Percentiles rank a stretch among this genome's conserved stretches.
Evolutionary conservation across 805 yeast species (phyloP).

Genomic region (Saturnispora gosingensis): DNA sequence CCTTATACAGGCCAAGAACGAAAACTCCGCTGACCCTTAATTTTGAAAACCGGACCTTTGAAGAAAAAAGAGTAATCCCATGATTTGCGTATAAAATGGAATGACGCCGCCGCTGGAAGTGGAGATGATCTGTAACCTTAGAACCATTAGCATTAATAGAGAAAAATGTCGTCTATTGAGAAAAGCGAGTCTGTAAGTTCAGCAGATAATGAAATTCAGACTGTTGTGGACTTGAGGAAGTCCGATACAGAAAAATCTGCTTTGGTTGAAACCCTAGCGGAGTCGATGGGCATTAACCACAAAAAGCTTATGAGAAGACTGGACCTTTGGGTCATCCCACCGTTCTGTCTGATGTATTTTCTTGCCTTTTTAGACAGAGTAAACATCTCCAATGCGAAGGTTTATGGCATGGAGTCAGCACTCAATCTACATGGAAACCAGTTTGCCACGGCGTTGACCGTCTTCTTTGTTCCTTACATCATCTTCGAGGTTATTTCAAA

Average conservation of each 20-base stretch:
- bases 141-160: neutral
- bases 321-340: constrained; percentile 62
- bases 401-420: constrained; percentile 55
- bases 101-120: neutral
- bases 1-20: neutral
- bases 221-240: neutral
- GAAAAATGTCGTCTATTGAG: constrained; percentile 4
- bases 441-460: constrained; percentile 54
- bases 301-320: constrained; percentile 51
- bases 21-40: neutral
- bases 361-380: constrained; percentile 75
- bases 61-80: neutral
- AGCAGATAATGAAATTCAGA: constrained; percentile 2
- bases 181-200: neutral
- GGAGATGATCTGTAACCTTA: neutral
- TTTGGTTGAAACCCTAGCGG: constrained; percentile 30
- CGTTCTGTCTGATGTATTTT: constrained; percentile 66
- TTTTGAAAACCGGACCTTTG: neutral
- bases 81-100: neutral
- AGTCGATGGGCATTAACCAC: constrained; percentile 42
- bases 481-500: constrained; percentile 61
- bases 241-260: constrained; percentile 11
- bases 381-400: constrained; percentile 71
- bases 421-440: constrained; percentile 48
- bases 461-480: constrained; percentile 65